Conservation (phyloP, 2,329 filamentous ascomycete species). For the Diaporthe ilicicola region DNA sequence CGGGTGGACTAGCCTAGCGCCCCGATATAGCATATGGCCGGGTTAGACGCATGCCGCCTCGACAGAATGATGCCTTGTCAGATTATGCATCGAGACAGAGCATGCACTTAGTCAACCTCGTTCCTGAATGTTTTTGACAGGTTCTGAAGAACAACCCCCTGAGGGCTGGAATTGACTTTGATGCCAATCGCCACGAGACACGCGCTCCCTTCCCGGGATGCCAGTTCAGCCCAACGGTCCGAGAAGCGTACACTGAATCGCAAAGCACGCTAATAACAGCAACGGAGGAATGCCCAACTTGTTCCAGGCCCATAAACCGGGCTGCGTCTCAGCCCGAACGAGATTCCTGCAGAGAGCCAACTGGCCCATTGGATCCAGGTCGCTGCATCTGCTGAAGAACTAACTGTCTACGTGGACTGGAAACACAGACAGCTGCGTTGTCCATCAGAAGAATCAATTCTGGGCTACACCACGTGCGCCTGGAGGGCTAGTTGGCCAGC, state of each 20-base stretch:
- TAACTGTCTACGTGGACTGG: constrained; percentile 1
- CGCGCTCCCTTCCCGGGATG: not conserved
- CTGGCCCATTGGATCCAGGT: not conserved
- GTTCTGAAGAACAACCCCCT: not conserved
- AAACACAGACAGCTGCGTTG: constrained; percentile 9
- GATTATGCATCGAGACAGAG: not conserved
- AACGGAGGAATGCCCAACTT: constrained; percentile 10
- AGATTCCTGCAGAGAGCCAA: not conserved
- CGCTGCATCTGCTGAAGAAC: not conserved
- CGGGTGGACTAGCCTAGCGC: not conserved
- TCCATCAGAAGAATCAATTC: not conserved
- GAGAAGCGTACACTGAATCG: constrained; percentile 8
- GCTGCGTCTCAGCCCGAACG: not conserved
- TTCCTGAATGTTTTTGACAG: constrained; percentile 3
- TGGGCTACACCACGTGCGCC: not conserved
- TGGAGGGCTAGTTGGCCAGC: too few species aligned
- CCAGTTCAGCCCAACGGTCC: not conserved
- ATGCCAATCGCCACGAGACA: constrained; percentile 1
- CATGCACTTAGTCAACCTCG: not conserved
- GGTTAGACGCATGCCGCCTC: accelerated
- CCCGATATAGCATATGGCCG: not conserved
- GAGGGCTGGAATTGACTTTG: constrained; percentile 3
- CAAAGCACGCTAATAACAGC: not conserved
- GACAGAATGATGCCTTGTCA: not conserved
- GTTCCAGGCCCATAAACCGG: not conserved